Conservation (phyloP, 192 early-diverging fungal species). For the Backusella mclennaniae region DNA sequence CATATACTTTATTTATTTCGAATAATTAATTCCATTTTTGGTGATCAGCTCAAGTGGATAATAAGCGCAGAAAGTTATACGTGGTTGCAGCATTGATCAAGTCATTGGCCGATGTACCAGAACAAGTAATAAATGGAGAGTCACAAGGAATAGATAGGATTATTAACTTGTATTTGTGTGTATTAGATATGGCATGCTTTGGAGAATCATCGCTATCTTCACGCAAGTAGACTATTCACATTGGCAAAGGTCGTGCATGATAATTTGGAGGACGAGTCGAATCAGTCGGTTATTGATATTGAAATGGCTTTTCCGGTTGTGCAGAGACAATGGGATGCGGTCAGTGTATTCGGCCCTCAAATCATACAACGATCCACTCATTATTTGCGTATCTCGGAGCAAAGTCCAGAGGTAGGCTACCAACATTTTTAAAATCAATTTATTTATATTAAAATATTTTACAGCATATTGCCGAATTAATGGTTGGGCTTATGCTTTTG, state of each 20-base stretch:
- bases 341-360: conserved; percentile 70
- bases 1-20: not conserved
- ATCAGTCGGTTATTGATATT: conserved; percentile 34
- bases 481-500: conserved; percentile 68
- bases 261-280: conserved; percentile 56
- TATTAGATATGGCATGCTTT: conserved; percentile 79
- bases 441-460: conserved; percentile 24
- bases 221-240: conserved; percentile 66
- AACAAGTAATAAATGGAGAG: conserved; percentile 58
- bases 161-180: not conserved
- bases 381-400: conserved; percentile 43
- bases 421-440: not conserved
- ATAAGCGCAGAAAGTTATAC: conserved; percentile 60
- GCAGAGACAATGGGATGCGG: conserved; percentile 82
- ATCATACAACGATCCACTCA: conserved; percentile 66
- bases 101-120: conserved; percentile 80
- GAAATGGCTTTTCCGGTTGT: conserved; percentile 78
- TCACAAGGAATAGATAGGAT: not conserved
- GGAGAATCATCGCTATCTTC: conserved; percentile 68
- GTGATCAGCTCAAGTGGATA: not conserved
- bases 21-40: not conserved
- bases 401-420: conserved; percentile 46
- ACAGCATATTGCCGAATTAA: conserved; percentile 57
- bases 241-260: conserved; percentile 69
- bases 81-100: conserved; percentile 78